Base-by-base conservation (phyloP, 306 rosid genomes). In the Castanea sativa region DNA sequence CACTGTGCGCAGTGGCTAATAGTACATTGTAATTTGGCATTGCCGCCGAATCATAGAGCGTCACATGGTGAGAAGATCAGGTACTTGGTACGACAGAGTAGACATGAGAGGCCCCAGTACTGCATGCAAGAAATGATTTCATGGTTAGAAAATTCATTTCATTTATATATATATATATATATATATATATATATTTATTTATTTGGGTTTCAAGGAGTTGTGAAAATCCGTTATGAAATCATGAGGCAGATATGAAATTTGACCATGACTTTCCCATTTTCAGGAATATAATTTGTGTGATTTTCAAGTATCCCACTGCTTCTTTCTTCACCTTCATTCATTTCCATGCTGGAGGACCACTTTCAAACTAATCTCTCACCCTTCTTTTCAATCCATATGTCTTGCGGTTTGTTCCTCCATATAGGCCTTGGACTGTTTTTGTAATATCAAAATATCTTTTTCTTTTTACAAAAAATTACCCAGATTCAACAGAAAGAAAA, bases 201-300 rank as follows among this genome's bases (percentile, higher is more conserved):
- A 0, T 6, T 18, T 33, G 16, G 1, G 5, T 19, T 15, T 49
- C 25, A 11, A 51, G 12, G 27, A 14, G 13, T 51, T 73, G 14
- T 25, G 64, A 73, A 11, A 52, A 72, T 72, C 43, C 20, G 35
- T 12, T 12, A 52, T 33, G 77, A 56, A 73, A 32, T 74, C 77
- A 74, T 74, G 7, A 74, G 33, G 9, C 4, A 33, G 69, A 74
- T 33, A 57, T 55, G 77, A 74, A 57, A 32, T 55, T 74, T 74
- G 77, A 57, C 77, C 77, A 57, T 56, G 53, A 30, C 25, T 73
- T 30, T 73, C 18, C 61, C 21, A 55, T 73, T 73, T 73, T 38
- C 9, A 23, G 9, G 4, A 52, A 55, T 73, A 64, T 8, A 64
- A 64, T 30, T 2, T 8, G 20, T 64, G 23, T 64, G 70, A 64